phyloP scores from a whole-genome alignment of 208 protist species.

The Acanthamoeba sp. region DNA sequence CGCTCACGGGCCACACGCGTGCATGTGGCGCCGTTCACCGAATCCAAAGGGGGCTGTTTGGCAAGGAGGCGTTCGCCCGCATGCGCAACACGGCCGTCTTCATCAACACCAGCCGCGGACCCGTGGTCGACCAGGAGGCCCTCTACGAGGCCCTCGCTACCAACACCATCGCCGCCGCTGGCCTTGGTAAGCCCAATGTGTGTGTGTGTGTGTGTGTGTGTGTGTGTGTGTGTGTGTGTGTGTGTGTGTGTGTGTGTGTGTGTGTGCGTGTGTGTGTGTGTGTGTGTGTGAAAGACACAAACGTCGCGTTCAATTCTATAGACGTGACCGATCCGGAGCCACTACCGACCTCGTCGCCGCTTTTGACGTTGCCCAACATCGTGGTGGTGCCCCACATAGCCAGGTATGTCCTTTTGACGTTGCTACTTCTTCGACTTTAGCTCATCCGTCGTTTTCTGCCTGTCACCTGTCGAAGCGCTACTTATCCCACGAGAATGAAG shows the following conservation, averaged over 20 bases:
- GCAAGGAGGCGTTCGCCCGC: not conserved
- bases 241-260: too few species aligned
- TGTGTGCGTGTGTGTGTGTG: not conserved
- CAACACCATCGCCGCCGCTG: constrained; percentile 62
- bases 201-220: too few species aligned
- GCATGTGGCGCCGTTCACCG: not conserved
- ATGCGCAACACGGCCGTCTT: constrained; percentile 72
- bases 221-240: too few species aligned
- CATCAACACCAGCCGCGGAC: constrained; percentile 79
- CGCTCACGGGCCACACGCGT: too few species aligned
- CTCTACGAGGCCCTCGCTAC: constrained; percentile 65
- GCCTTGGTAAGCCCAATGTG: constrained; percentile 53
- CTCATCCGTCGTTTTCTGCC: not conserved
- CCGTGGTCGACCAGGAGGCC: constrained; percentile 75
- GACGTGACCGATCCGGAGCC: constrained; percentile 56
- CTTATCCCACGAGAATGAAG: constrained; percentile 28
- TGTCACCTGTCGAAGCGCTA: not conserved
- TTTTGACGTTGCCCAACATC: not conserved
- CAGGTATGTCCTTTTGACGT: not conserved
- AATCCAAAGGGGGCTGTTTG: constrained; percentile 10
- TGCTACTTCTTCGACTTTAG: not conserved
- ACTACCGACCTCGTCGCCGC: not conserved
- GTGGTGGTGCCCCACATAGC: constrained; percentile 53
- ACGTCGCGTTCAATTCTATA: too few species aligned
- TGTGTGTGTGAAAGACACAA: not conserved